Conservation (phyloP, 2,329 filamentous ascomycete genomes). For the Talaromyces sp. region DNA sequence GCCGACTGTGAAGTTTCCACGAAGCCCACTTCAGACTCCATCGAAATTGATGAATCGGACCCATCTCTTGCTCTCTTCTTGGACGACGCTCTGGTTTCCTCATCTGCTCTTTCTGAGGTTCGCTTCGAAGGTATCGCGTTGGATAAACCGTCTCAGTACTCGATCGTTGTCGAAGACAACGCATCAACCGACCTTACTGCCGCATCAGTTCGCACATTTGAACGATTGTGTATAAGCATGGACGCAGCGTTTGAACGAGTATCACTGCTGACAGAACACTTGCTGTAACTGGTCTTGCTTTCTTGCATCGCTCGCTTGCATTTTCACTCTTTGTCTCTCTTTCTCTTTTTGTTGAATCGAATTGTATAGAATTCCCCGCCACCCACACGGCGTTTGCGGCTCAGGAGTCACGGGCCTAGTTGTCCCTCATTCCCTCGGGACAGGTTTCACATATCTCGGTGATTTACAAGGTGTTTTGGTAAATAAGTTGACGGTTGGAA, state of each 20-base stretch:
- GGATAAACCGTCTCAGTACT: conserved; percentile 60
- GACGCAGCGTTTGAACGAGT: conserved; percentile 38
- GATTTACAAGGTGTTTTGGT: neutral
- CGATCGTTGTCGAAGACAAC: conserved; percentile 52
- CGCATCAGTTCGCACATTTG: conserved; percentile 27
- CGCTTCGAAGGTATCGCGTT: conserved; percentile 49
- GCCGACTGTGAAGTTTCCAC: conserved; percentile 9
- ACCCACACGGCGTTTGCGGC: neutral
- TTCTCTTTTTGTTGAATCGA: conserved; percentile 15
- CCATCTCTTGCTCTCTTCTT: conserved; percentile 45
- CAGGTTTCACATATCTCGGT: neutral
- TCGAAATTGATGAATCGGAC: conserved; percentile 52
- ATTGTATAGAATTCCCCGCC: neutral
- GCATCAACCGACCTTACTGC: conserved; percentile 17
- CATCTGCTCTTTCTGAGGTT: conserved; percentile 36
- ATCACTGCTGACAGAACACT: conserved; percentile 33
- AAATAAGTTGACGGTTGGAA: neutral
- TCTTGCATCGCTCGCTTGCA: neutral
- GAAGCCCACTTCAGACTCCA: conserved; percentile 18
- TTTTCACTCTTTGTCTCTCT: conserved; percentile 13
- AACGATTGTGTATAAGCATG: conserved; percentile 33
- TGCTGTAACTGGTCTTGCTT: conserved; percentile 11
- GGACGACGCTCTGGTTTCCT: conserved; percentile 40
- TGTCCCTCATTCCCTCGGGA: neutral
- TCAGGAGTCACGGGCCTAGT: neutral